Base-by-base conservation (phyloP, 768 basidiomycete species). In the Hygrophorus russula region DNA sequence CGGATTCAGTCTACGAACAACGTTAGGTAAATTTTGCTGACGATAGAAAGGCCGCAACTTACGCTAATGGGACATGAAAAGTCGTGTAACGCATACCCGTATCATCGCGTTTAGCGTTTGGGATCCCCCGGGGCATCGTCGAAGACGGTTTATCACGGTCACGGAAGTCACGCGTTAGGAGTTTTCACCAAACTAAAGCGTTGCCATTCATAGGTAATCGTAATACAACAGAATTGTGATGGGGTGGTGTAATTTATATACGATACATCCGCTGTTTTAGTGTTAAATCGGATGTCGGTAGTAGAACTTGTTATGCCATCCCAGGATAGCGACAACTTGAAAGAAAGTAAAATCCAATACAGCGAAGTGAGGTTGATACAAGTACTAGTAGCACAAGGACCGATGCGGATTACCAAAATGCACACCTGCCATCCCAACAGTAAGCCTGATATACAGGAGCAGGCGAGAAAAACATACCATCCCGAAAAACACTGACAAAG, bases 401-500 rank as follows among this genome's bases (percentile, higher is more conserved):
- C n/a, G n/a, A n/a, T n/a, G n/a, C n/a, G n/a, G 15, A 40, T 63
- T 63, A 86, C 83, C 83, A 86, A 64, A 85, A 86, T 33, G 83
- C 82, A 63, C 82, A 85, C 73, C 73, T 74, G 46, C 9, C 27
- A 34, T 29, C 12, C 19, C 37, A 17, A n/a, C 14, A 34, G 10
- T n/a, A 40, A 41, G 5, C 20, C 35, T 17, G 42, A 9, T 24
- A 29, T 45, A 9, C 44, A 27, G 44, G 39, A 42, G 24, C 24
- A 35, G 10, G 28, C 46, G 19, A 12, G 20, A 29, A 19, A 6
- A 15, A 59, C 76, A 42, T 54, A 83, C 92, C 91, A 94, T 59
- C 92, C 92, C 48, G 90, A 87, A 69, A 94, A 96, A 56, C 90
- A 92, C 59, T 94, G 93, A 59, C 91, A 96, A 2, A 98, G 76